Conservation (phyloP, 192 early-diverging fungal species). For the Phlyctochytrium planicorne region DNA sequence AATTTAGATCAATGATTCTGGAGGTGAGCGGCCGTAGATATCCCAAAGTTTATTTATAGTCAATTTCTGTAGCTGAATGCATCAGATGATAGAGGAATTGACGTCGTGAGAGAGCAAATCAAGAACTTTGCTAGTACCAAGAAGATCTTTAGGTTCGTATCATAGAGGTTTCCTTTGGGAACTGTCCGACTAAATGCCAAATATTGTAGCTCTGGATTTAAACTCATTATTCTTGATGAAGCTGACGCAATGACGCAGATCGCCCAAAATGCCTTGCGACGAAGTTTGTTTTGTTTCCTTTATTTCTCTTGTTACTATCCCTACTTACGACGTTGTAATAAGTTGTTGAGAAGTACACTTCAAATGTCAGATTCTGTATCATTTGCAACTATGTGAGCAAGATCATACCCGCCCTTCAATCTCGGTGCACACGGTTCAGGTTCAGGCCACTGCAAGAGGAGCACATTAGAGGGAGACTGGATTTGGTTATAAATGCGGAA, state of each 20-base stretch:
- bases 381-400: conserved; percentile 99
- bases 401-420: conserved; percentile 96
- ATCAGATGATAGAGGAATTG: conserved; percentile 98
- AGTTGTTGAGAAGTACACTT: conserved; percentile 99
- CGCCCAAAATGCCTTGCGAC: conserved; percentile 89
- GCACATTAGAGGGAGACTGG: conserved; percentile 76
- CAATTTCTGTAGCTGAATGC: conserved; percentile 75
- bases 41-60: conserved; percentile 13
- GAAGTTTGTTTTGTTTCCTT: conserved; percentile 52
- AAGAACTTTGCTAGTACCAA: conserved; percentile 97
- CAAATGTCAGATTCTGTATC: conserved; percentile 97
- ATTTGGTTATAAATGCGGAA: conserved; percentile 37
- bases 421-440: conserved; percentile 96
- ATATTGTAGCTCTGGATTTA: conserved; percentile 73
- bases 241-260: conserved; percentile 93
- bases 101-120: conserved; percentile 96
- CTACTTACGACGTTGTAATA: not conserved
- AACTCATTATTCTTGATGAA: conserved; percentile 96
- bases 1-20: conserved; percentile 86
- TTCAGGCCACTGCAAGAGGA: conserved; percentile 83
- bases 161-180: no score
- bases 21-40: conserved; percentile 56
- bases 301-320: not conserved
- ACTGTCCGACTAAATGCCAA: conserved; percentile 1
- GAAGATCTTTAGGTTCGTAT: conserved; percentile 74